phyloP scores from a whole-genome alignment of 2,329 filamentous ascomycete genomes.

The Colletotrichum sp. region DNA sequence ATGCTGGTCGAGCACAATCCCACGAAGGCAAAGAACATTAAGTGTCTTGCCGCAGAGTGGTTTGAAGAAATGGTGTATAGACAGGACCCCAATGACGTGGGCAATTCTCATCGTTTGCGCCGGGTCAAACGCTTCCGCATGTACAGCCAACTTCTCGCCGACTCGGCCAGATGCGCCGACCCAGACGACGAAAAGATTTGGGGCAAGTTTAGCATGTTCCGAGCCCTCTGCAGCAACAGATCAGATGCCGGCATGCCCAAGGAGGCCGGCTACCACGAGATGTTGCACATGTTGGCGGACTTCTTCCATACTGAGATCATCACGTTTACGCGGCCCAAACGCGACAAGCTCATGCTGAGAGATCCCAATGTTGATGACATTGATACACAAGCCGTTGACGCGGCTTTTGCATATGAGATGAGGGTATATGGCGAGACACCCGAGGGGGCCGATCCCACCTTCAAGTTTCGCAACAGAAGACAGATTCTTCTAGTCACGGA shows the following conservation, averaged over 20 bases:
- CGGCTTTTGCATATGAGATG: background rate
- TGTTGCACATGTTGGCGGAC: conserved; percentile 11
- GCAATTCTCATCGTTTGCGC: no score
- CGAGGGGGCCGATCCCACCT: background rate
- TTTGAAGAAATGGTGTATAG: no score
- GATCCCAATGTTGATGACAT: rapidly evolving
- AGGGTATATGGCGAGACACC: background rate
- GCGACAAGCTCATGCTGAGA: background rate
- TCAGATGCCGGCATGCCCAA: background rate
- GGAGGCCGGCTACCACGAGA: conserved; percentile 5
- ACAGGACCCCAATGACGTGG: no score
- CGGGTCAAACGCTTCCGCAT: conserved; percentile 7
- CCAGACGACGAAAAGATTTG: background rate
- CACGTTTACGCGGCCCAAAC: background rate
- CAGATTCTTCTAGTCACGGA: conserved; percentile 9
- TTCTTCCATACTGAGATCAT: background rate
- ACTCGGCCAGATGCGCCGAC: background rate
- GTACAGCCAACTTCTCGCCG: background rate
- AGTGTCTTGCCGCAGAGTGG: background rate
- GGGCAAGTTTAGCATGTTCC: background rate
- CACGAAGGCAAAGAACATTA: background rate
- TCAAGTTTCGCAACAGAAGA: background rate
- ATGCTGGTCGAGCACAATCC: background rate
- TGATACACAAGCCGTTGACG: background rate
- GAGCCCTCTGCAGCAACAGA: background rate